Conservation (phyloP, 2,329 filamentous ascomycete genomes). For the Botrytis medusae region DNA sequence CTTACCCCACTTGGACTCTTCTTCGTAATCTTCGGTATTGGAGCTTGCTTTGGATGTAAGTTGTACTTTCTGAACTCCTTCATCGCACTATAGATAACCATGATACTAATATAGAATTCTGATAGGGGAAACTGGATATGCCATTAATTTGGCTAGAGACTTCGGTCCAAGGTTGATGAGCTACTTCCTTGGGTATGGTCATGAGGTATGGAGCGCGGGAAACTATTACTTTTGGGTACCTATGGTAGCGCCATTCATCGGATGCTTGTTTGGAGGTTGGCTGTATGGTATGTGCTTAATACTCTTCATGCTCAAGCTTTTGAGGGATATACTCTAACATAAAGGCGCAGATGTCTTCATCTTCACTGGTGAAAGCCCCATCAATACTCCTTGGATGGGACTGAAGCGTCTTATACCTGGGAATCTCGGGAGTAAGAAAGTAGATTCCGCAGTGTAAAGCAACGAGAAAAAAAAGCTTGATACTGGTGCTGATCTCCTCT, state of each 20-base stretch:
- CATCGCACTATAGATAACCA: background rate
- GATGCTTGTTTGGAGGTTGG: conserved; percentile 62
- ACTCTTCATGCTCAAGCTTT: background rate
- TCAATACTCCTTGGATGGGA: conserved; percentile 39
- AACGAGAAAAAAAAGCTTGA: no score
- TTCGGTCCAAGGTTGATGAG: conserved; percentile 66
- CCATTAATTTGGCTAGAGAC: conserved; percentile 71
- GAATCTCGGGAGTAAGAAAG: background rate
- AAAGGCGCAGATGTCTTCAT: conserved; percentile 52
- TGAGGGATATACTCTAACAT: background rate
- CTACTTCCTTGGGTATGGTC: conserved; percentile 67
- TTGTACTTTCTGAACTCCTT: background rate
- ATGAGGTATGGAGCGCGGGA: conserved; percentile 65
- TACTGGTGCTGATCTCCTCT: no score
- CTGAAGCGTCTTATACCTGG: conserved; percentile 28
- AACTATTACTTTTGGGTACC: conserved; percentile 75
- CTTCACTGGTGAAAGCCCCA: conserved; percentile 32
- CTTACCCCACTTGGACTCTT: conserved; percentile 62
- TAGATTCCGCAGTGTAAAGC: background rate
- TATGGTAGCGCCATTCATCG: conserved; percentile 69
- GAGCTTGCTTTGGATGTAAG: conserved; percentile 61
- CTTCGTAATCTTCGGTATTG: conserved; percentile 73
- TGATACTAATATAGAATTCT: background rate
- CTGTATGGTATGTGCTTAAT: conserved; percentile 51
- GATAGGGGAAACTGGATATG: conserved; percentile 71